Evolutionary conservation across 139 green algal genomes (phyloP).

Genomic region (Chloropicon primus): DNA sequence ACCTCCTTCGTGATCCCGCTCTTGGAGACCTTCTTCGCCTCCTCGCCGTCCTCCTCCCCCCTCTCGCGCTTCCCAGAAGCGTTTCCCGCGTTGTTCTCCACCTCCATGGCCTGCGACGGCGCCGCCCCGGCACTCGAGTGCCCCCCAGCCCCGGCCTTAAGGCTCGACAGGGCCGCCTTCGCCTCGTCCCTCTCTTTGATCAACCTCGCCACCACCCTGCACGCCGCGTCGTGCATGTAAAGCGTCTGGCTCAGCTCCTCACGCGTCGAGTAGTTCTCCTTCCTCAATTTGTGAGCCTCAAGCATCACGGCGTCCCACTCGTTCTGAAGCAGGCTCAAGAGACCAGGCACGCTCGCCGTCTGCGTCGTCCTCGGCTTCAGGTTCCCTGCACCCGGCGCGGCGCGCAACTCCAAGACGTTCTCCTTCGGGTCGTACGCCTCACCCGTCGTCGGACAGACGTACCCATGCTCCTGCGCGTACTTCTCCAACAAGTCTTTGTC

Average conservation of each 20-base stretch:
- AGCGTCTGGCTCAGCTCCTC: conserved; percentile 84
- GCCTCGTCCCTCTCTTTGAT: conserved; percentile 61
- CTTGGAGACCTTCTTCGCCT: background rate
- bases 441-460: background rate
- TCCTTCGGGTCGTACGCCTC: background rate
- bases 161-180: conserved; percentile 15
- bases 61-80: background rate
- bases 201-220: conserved; percentile 72
- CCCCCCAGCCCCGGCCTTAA: background rate
- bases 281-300: conserved; percentile 62
- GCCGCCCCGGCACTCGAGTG: background rate
- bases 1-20: background rate
- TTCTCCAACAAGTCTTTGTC: background rate
- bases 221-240: conserved; percentile 92
- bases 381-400: background rate
- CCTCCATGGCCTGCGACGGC: background rate
- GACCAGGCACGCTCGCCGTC: background rate
- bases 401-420: background rate
- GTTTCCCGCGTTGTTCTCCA: background rate
- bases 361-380: background rate
- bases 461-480: background rate
- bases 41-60: background rate
- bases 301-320: conserved; percentile 52
- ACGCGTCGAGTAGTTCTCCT: conserved; percentile 50
- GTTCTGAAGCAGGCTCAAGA: background rate